Conservation (phyloP, 2,329 filamentous ascomycete genomes). For the Aspergillus sp. region DNA sequence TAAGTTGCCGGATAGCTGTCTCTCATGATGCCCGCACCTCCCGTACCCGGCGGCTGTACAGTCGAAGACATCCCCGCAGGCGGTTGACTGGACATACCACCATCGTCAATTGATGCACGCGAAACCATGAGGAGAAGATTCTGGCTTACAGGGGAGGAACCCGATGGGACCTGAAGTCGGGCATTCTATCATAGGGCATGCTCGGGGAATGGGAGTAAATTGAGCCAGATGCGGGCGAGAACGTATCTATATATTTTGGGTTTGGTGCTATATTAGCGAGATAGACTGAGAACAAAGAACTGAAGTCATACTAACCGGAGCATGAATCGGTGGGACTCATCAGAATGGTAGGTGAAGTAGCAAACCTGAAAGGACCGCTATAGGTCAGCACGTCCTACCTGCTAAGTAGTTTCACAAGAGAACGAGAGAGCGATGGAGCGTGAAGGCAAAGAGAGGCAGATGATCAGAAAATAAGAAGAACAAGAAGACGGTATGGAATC, state of each 20-base stretch:
- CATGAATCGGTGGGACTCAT: conserved; percentile 54
- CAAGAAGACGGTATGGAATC: background rate
- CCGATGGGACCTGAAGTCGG: conserved; percentile 36
- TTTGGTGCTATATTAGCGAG: background rate
- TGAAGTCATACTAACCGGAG: conserved; percentile 48
- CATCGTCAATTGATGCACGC: conserved; percentile 15
- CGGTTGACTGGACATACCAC: conserved; percentile 40
- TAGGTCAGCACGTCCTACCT: conserved; percentile 14
- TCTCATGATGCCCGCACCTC: conserved; percentile 36
- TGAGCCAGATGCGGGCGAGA: conserved; percentile 32
- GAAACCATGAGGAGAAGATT: background rate
- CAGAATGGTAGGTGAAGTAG: conserved; percentile 50
- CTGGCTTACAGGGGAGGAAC: conserved; percentile 41
- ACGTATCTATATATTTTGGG: conserved; percentile 27
- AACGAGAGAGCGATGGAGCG: background rate
- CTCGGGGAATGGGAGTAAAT: conserved; percentile 36
- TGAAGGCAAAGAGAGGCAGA: conserved; percentile 1
- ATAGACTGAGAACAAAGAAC: background rate
- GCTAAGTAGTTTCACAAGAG: background rate
- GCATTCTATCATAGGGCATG: conserved; percentile 38
- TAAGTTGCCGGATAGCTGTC: conserved; percentile 38
- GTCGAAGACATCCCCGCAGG: conserved; percentile 46
- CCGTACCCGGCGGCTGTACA: conserved; percentile 31
- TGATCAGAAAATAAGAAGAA: conserved; percentile 5
- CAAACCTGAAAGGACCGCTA: conserved; percentile 47